phyloP scores from a whole-genome alignment of 1,139 yeast species.

The Hanseniaspora uvarum region DNA sequence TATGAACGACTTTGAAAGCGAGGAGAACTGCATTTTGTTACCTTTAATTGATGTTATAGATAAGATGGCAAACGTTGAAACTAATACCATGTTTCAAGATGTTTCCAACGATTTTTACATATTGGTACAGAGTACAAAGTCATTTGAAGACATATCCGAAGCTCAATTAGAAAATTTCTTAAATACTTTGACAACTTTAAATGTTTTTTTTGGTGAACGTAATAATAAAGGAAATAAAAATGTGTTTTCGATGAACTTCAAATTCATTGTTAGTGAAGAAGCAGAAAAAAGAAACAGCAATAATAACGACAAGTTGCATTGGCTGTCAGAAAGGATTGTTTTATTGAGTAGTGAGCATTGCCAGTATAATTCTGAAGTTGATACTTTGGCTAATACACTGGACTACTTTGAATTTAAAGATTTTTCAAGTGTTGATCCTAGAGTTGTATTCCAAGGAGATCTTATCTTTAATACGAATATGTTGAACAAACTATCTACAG shows the following conservation, averaged over 20 bases:
- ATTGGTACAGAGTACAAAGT: background rate
- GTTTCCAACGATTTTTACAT: slow-evolving; percentile 1
- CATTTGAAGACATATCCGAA: slow-evolving; percentile 5
- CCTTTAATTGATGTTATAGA: background rate
- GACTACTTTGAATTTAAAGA: slow-evolving; percentile 4
- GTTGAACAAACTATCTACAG: background rate
- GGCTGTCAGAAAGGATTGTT: background rate
- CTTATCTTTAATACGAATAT: slow-evolving; percentile 5
- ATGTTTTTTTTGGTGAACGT: background rate
- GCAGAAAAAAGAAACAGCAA: background rate
- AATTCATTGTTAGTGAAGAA: slow-evolving; percentile 5
- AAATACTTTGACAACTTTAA: background rate
- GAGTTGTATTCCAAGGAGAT: slow-evolving; percentile 14
- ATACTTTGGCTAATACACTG: background rate
- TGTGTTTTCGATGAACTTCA: background rate
- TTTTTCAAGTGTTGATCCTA: slow-evolving; percentile 2
- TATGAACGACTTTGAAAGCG: background rate
- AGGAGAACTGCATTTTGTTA: background rate
- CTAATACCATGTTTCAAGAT: background rate
- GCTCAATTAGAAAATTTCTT: background rate
- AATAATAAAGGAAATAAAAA: background rate
- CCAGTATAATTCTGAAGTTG: background rate
- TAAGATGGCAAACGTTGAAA: background rate
- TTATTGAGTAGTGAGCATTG: background rate
- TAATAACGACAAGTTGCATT: slow-evolving; percentile 3